These are phyloP conservation scores for Lichina pygmaea DNA, from an alignment of 495 filamentous ascomycete species.

Conservation along the genomic window DNA sequence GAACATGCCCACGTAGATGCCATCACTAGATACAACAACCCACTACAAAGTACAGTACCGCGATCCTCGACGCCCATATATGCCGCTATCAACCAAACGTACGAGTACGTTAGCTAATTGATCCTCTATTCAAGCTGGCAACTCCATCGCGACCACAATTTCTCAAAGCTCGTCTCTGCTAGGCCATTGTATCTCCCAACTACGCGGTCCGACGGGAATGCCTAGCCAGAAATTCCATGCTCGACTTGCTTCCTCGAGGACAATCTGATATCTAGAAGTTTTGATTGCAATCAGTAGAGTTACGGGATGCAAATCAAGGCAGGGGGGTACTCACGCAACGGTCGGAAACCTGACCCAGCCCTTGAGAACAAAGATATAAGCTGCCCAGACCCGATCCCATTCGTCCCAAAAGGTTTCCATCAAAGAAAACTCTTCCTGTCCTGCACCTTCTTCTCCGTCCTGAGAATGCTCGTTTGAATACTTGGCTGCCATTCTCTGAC, in stretches of 20 bases:
- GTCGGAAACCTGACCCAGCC: constrained; percentile 43
- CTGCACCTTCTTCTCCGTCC: background rate
- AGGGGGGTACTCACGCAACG: constrained; percentile 32
- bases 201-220: constrained; percentile 37
- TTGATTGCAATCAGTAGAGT: background rate
- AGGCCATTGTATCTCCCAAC: constrained; percentile 27
- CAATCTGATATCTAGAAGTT: constrained; percentile 27
- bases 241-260: constrained; percentile 28
- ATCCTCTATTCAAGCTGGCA: too few relatives aligned
- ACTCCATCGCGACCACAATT: too few relatives aligned
- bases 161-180: background rate
- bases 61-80: too few relatives aligned
- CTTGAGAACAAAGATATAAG: constrained; percentile 33
- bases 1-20: too few relatives aligned
- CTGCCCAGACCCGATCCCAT: constrained; percentile 22
- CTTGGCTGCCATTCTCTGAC: too few relatives aligned
- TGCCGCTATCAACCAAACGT: background rate
- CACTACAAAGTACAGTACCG: too few relatives aligned
- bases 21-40: too few relatives aligned
- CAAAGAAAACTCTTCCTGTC: constrained; percentile 15
- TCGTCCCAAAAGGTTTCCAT: constrained; percentile 37
- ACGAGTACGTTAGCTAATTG: too few relatives aligned
- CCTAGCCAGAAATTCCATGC: constrained; percentile 61
- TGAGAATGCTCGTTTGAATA: too few relatives aligned
- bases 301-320: background rate